These are phyloP conservation scores for Fusarium devonianum DNA, from an alignment of 2,329 filamentous ascomycete species.

Conservation along the genomic window DNA sequence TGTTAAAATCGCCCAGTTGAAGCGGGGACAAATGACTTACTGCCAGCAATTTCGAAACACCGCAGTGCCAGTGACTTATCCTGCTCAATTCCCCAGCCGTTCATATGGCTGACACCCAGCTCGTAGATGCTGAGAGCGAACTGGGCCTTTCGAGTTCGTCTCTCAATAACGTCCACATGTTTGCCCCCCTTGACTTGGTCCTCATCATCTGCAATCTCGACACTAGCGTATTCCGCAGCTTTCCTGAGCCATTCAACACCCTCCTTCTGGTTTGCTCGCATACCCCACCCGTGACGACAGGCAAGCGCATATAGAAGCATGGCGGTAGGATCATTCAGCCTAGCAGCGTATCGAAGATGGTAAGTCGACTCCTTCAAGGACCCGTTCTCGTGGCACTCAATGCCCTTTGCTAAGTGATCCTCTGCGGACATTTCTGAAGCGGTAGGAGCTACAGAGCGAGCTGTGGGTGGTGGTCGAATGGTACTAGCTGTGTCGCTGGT, in stretches of 20 bases:
- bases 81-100: conserved; percentile 96
- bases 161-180: conserved; percentile 70
- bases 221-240: conserved; percentile 82
- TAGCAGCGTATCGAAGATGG: conserved; percentile 88
- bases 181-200: conserved; percentile 69
- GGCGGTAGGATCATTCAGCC: conserved; percentile 84
- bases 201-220: conserved; percentile 86
- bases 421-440: conserved; percentile 79
- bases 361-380: conserved; percentile 94
- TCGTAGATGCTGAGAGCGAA: conserved; percentile 97
- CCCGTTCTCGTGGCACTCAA: conserved; percentile 87
- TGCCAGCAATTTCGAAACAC: conserved; percentile 95
- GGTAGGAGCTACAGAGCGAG: conserved; percentile 59
- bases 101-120: conserved; percentile 94
- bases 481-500: conserved; percentile 65
- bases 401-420: conserved; percentile 88
- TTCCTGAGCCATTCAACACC: conserved; percentile 92
- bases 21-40: conserved; percentile 52
- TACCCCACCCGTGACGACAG: conserved; percentile 96
- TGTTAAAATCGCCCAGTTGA: conserved; percentile 26
- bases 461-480: conserved; percentile 51
- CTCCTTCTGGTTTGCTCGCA: conserved; percentile 89
- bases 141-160: conserved; percentile 86
- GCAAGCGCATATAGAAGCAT: conserved; percentile 97
- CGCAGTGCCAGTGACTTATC: conserved; percentile 86